These are phyloP conservation scores for Penicillium decumbens DNA, from an alignment of 2,329 filamentous ascomycete species.

Conservation along the genomic window DNA sequence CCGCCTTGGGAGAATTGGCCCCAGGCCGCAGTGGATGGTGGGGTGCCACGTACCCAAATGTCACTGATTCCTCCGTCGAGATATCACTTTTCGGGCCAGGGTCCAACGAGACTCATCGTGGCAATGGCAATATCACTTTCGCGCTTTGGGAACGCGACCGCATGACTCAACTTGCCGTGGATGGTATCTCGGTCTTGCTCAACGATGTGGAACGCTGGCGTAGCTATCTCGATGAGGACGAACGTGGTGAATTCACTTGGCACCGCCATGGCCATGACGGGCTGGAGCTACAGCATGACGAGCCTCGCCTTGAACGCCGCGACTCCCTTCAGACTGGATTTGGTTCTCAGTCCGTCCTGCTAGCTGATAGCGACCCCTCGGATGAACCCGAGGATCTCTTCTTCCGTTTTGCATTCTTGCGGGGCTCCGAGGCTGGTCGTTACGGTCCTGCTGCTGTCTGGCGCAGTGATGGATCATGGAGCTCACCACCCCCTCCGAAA, in stretches of 20 bases:
- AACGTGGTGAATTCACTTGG: slow-evolving; percentile 50
- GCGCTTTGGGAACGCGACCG: slow-evolving; percentile 39
- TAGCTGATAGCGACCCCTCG: slow-evolving; percentile 20
- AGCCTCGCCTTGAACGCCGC: slow-evolving; percentile 22
- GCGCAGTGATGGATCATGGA: slow-evolving; percentile 36
- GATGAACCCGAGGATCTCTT: slow-evolving; percentile 41
- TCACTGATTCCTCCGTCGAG: slow-evolving; percentile 45
- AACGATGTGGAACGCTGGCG: slow-evolving; percentile 61
- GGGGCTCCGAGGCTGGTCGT: slow-evolving; percentile 37
- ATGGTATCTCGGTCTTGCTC: slow-evolving; percentile 57
- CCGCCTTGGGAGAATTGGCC: slow-evolving; percentile 55
- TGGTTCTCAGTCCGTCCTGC: slow-evolving; percentile 9
- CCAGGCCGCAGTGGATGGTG: slow-evolving; percentile 44
- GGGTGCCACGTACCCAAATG: slow-evolving; percentile 48
- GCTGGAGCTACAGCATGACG: slow-evolving; percentile 30
- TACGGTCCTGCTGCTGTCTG: slow-evolving; percentile 41
- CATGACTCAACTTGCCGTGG: slow-evolving; percentile 42
- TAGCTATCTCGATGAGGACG: slow-evolving; percentile 51
- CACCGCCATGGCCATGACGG: slow-evolving; percentile 40
- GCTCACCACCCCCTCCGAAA: slow-evolving; percentile 27
- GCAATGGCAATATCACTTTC: slow-evolving; percentile 47
- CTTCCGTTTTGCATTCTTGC: slow-evolving; percentile 47
- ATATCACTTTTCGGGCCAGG: slow-evolving; percentile 42
- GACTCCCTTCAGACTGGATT: slow-evolving; percentile 13
- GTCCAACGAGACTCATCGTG: slow-evolving; percentile 29